These are phyloP conservation scores for Penicillium verrucosum DNA, from an alignment of 2,329 filamentous ascomycete species.

Conservation along the genomic window DNA sequence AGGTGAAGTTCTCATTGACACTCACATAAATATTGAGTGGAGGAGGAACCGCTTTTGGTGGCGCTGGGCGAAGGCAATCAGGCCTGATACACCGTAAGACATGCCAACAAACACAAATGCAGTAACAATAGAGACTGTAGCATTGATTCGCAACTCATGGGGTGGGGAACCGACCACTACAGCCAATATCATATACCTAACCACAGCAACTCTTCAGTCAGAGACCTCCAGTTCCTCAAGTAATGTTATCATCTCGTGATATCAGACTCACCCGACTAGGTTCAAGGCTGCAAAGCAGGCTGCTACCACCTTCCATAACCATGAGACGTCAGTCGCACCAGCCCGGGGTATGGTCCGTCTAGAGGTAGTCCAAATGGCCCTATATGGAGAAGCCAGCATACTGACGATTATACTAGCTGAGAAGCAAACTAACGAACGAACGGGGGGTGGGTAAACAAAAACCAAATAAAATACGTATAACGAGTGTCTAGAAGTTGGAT, in stretches of 20 bases:
- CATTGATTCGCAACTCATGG: background rate
- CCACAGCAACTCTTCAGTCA: background rate
- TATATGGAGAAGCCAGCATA: background rate
- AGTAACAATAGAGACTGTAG: background rate
- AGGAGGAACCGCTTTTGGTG: background rate
- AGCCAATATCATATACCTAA: constrained; percentile 8
- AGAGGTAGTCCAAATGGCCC: background rate
- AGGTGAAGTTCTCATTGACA: background rate
- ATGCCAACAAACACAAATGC: background rate
- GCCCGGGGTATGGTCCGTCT: background rate
- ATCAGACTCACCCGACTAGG: background rate
- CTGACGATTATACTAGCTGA: background rate
- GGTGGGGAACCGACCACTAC: background rate
- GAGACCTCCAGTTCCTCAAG: background rate
- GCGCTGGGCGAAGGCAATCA: background rate
- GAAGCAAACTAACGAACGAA: background rate
- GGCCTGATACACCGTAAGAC: background rate
- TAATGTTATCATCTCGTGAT: background rate
- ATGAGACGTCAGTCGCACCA: background rate
- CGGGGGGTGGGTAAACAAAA: background rate
- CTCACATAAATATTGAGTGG: background rate
- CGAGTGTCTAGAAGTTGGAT: background rate
- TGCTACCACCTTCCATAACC: background rate
- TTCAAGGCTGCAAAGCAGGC: background rate
- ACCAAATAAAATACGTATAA: background rate